Evolutionary conservation across 768 basidiomycete species (phyloP).

Genomic region (Chalciporus pseudorubinellus): DNA sequence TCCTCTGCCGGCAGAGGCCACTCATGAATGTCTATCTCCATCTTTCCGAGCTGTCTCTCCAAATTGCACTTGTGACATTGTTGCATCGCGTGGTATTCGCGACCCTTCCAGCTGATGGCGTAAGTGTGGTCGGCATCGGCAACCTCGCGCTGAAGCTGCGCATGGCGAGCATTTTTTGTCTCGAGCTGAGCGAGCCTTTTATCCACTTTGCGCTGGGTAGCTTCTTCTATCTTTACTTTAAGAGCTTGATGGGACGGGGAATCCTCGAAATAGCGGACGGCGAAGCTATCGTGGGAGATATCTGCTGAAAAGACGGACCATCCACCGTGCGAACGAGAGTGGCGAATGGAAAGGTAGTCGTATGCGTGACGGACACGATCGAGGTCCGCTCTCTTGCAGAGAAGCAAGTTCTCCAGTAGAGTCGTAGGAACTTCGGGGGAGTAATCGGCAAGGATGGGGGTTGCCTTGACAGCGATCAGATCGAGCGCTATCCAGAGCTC

Average conservation of each 20-base stretch:
- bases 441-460: constrained; percentile 25
- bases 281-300: constrained; percentile 21
- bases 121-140: background rate
- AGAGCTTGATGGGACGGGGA: constrained; percentile 22
- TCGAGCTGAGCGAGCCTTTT: background rate
- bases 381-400: constrained; percentile 28
- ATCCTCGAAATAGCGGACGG: constrained; percentile 31
- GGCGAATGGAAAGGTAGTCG: constrained; percentile 31
- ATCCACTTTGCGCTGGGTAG: constrained; percentile 31
- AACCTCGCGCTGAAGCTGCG: background rate
- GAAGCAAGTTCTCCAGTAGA: constrained; percentile 21
- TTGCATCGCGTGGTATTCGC: background rate
- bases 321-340: constrained; percentile 5
- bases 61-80: background rate
- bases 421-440: constrained; percentile 26
- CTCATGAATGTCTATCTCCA: background rate
- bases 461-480: constrained; percentile 8
- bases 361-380: constrained; percentile 26
- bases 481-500: constrained; percentile 36
- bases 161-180: background rate
- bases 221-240: constrained; percentile 24
- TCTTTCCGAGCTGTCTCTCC: background rate
- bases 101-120: background rate
- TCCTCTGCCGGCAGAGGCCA: background rate
- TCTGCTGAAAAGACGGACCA: constrained; percentile 34